Evolutionary conservation across 2,329 filamentous ascomycete species (phyloP).

Genomic region (Epichloe gansuensis): DNA sequence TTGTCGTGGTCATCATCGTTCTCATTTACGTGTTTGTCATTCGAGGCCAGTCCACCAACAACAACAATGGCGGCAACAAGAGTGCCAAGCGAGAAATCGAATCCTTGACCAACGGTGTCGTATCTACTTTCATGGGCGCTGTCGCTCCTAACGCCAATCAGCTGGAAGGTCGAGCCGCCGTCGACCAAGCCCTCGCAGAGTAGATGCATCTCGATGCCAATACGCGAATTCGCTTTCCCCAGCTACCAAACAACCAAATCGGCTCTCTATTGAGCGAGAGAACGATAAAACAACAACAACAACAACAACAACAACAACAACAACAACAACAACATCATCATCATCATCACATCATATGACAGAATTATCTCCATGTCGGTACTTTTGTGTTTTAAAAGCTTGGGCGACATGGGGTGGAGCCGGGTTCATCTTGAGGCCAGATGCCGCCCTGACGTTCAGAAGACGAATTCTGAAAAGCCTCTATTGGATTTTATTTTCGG

Average conservation of each 20-base stretch:
- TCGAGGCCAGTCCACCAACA: slow-evolving; percentile 15
- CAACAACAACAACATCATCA: no score
- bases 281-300: neutral
- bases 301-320: no score
- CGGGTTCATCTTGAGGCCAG: neutral
- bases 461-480: neutral
- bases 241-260: slow-evolving; percentile 9
- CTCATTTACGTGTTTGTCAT: slow-evolving; percentile 35
- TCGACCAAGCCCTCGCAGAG: slow-evolving; percentile 5
- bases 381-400: neutral
- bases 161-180: slow-evolving; percentile 2
- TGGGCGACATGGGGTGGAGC: neutral
- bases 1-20: slow-evolving; percentile 39
- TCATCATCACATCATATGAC: neutral
- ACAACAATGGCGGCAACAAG: slow-evolving; percentile 15
- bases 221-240: slow-evolving; percentile 14
- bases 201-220: slow-evolving; percentile 9
- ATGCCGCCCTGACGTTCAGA: neutral
- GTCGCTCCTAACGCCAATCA: neutral
- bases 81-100: slow-evolving; percentile 18
- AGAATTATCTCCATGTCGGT: neutral
- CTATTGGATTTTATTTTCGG: neutral
- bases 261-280: neutral
- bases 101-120: slow-evolving; percentile 4
- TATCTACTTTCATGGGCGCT: neutral